Base-by-base conservation (phyloP, 257 asterid genomes). In the Ilex asprella region DNA sequence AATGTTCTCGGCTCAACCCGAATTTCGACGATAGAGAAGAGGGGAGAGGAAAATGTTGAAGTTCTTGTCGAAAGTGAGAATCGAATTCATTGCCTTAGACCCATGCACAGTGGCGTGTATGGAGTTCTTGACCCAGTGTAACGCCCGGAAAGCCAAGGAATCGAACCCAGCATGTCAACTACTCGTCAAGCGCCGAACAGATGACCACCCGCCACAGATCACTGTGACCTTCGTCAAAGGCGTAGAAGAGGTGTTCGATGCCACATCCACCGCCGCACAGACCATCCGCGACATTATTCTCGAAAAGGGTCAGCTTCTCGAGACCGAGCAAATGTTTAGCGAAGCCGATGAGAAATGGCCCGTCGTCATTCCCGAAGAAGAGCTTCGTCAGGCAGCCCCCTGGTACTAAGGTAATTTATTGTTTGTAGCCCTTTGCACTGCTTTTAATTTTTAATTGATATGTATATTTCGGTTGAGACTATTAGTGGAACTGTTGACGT, bases 291-390 rank as follows among this genome's bases (percentile, higher is more conserved):
- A 35, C 56, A 67, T 92, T 91, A 92, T 92, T 70, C 95, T 92
- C n/a, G 86, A 83, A 16, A 89, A 92, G 83, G 95, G 98, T 50
- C 89, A 71, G 73, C 66, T 63, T 60, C 93, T 92, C 10, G 98
- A 89, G 73, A 86, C 98, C 2, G 95, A 92, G 76, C 95, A 85
- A 78, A 86, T 89, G 95, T 92, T 92, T 67, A 84, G 79, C 13
- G 97, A 91, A 51, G 97, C 93, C 15, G 95, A 95, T 55, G 95
- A 91, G 89, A 76, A 85, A 50, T 92, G 98, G 97, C 97, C 98
- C 12, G 97, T 92, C 44, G n/a, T 85, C 21, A 79, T 92, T 51
- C 97, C 96, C 9, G 80, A 74, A 3, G 79, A 76, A n/a, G 98
- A 92, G 86, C 81, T 92, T 50, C 52, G 60, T 6, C 70, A 50